phyloP scores from a whole-genome alignment of 768 basidiomycete genomes.

The Hericium coralloides region DNA sequence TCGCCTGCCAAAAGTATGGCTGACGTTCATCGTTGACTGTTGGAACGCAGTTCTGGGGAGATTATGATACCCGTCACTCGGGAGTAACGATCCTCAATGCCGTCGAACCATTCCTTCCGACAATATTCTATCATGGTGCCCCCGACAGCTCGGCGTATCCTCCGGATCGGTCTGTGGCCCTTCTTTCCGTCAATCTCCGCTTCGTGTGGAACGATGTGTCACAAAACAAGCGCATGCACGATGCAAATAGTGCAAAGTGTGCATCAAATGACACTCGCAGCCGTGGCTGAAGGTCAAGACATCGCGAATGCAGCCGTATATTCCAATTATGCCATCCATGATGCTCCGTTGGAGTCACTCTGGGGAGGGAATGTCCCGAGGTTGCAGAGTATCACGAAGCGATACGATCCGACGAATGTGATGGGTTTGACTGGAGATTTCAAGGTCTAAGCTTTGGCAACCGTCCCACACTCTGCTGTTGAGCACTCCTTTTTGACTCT shows the following conservation, averaged over 20 bases:
- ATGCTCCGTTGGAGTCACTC: slow-evolving; percentile 40
- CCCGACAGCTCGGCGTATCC: slow-evolving; percentile 9
- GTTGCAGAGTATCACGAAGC: slow-evolving; percentile 31
- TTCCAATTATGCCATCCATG: slow-evolving; percentile 49
- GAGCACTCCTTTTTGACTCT: no score
- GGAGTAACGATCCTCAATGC: slow-evolving; percentile 34
- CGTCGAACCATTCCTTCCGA: slow-evolving; percentile 5
- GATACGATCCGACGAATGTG: slow-evolving; percentile 46
- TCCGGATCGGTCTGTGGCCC: slow-evolving; percentile 7
- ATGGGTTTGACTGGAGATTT: slow-evolving; percentile 66
- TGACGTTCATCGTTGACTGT: not conserved
- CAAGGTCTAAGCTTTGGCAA: slow-evolving; percentile 23
- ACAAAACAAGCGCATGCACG: slow-evolving; percentile 31
- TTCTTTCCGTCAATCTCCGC: slow-evolving; percentile 11
- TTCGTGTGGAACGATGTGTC: slow-evolving; percentile 35
- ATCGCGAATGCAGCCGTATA: slow-evolving; percentile 25
- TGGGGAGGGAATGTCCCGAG: slow-evolving; percentile 40
- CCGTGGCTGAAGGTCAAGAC: slow-evolving; percentile 19
- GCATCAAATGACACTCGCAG: slow-evolving; percentile 30
- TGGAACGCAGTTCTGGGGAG: slow-evolving; percentile 36
- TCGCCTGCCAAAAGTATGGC: not conserved
- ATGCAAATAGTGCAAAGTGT: slow-evolving; percentile 31
- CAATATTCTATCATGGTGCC: slow-evolving; percentile 6
- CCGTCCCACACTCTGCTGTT: no score
- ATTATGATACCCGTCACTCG: slow-evolving; percentile 23